A percentile compares a stretch with the other conserved stretches of the same genome.
These are phyloP conservation scores for Fusarium sterilihyphosum DNA, from an alignment of 2,329 filamentous ascomycete species.

Conservation along the genomic window DNA sequence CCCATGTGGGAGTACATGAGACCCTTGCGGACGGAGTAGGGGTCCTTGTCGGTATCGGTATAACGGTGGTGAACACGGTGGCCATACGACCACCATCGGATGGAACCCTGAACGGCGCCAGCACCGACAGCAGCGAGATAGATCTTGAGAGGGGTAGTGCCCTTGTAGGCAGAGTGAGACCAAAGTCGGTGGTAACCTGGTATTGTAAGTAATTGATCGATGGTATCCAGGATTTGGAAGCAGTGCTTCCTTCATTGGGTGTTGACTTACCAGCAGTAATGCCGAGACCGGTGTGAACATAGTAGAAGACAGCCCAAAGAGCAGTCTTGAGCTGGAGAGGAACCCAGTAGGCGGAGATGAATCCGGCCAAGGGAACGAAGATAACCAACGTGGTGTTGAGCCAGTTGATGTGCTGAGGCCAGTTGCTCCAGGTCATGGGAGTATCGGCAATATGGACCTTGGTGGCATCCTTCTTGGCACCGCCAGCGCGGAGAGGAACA, in stretches of 20 bases:
- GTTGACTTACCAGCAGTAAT: constrained; percentile 74
- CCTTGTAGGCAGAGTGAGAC: constrained; percentile 87
- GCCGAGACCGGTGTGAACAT: constrained; percentile 84
- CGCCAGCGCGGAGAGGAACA: constrained; percentile 55
- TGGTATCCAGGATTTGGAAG: background rate
- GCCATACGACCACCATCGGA: constrained; percentile 88
- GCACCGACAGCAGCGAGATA: constrained; percentile 85
- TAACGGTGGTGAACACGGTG: constrained; percentile 91
- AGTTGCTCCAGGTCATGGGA: constrained; percentile 83
- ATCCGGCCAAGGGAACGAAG: constrained; percentile 77
- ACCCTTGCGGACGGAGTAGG: constrained; percentile 90
- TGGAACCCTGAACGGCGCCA: constrained; percentile 85
- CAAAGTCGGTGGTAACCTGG: constrained; percentile 73
- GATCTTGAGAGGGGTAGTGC: constrained; percentile 77
- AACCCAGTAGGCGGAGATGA: constrained; percentile 80
- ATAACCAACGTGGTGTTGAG: constrained; percentile 86
- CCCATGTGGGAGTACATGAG: constrained; percentile 81
- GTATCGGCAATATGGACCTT: constrained; percentile 81
- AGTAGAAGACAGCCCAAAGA: constrained; percentile 79
- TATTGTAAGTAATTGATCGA: constrained; percentile 1
- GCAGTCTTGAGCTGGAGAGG: constrained; percentile 77
- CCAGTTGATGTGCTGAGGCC: constrained; percentile 95
- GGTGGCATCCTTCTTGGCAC: constrained; percentile 36
- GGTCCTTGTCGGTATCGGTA: constrained; percentile 92
- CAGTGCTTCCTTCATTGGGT: background rate